These are phyloP conservation scores for Tillandsia leiboldiana DNA, from an alignment of 176 grass and related monocot genomes.

Conservation along the genomic window DNA sequence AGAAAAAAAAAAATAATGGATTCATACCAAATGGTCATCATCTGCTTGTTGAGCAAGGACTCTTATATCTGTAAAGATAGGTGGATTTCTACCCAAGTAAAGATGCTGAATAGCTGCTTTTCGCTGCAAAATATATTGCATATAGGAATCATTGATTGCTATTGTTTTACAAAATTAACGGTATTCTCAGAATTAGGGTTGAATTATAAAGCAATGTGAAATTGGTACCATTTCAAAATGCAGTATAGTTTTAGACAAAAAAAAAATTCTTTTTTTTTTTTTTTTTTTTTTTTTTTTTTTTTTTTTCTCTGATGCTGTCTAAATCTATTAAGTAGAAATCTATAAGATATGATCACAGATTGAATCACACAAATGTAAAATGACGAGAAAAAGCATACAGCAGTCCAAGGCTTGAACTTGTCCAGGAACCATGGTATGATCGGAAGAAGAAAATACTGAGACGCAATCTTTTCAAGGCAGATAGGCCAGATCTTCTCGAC, in stretches of 20 bases:
- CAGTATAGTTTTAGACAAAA: too few relatives aligned
- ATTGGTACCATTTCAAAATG: too few relatives aligned
- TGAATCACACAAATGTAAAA: neutral
- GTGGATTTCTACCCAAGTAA: conserved; percentile 81
- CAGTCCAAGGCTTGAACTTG: conserved; percentile 98
- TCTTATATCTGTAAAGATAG: conserved; percentile 90
- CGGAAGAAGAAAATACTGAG: conserved; percentile 81
- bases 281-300: too few relatives aligned
- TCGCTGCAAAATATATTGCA: conserved; percentile 35
- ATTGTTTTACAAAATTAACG: neutral
- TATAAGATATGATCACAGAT: neutral
- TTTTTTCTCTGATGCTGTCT: too few relatives aligned
- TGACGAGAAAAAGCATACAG: conserved; percentile 35
- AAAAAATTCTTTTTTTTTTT: too few relatives aligned
- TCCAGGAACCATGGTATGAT: conserved; percentile 95
- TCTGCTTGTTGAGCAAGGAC: conserved; percentile 55
- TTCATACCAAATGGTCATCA: conserved; percentile 89
- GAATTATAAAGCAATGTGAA: too few relatives aligned
- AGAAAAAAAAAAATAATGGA: neutral
- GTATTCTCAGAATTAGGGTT: too few relatives aligned
- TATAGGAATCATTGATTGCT: neutral
- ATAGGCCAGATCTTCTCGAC: conserved; percentile 92
- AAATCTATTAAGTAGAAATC: too few relatives aligned
- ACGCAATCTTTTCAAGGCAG: conserved; percentile 89
- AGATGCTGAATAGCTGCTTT: conserved; percentile 84